These are phyloP conservation scores for Penicillium bovifimosum DNA, from an alignment of 495 filamentous ascomycete species.

Conservation along the genomic window DNA sequence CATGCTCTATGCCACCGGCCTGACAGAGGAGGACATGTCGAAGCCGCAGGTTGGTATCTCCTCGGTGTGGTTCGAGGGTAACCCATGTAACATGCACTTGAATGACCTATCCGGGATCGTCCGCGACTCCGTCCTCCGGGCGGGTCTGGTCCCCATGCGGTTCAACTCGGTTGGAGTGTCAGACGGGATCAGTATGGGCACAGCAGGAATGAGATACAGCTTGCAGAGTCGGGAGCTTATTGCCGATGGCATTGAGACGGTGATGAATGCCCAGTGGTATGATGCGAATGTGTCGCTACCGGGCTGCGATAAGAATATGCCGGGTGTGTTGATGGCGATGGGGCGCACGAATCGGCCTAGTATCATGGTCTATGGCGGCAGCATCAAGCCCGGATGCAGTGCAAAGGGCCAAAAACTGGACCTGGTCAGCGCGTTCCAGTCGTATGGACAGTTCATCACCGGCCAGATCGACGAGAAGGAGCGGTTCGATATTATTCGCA, in stretches of 20 bases:
- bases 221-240: constrained; percentile 93
- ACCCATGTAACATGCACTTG: constrained; percentile 99
- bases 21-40: constrained; percentile 76
- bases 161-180: constrained; percentile 98
- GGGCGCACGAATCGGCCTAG: constrained; percentile 88
- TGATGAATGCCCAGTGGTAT: constrained; percentile 99
- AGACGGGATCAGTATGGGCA: constrained; percentile 54
- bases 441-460: constrained; percentile 89
- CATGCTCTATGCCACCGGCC: constrained; percentile 93
- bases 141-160: constrained; percentile 75
- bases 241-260: constrained; percentile 95
- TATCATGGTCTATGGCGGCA: constrained; percentile 95
- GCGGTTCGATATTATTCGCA: constrained; percentile 88
- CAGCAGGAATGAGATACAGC: constrained; percentile 82
- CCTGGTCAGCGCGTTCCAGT: constrained; percentile 95
- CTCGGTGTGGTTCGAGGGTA: constrained; percentile 82
- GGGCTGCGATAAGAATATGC: constrained; percentile 99
- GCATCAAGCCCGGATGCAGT: constrained; percentile 84
- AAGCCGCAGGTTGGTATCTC: constrained; percentile 97
- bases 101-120: constrained; percentile 76
- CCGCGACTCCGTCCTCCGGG: constrained; percentile 78
- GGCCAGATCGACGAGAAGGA: constrained; percentile 87
- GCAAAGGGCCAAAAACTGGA: constrained; percentile 70
- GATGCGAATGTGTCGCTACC: constrained; percentile 97
- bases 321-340: constrained; percentile 97